Base-by-base conservation (phyloP, 371 early-diverging fungal species). In the Capillidium heterosporum region DNA sequence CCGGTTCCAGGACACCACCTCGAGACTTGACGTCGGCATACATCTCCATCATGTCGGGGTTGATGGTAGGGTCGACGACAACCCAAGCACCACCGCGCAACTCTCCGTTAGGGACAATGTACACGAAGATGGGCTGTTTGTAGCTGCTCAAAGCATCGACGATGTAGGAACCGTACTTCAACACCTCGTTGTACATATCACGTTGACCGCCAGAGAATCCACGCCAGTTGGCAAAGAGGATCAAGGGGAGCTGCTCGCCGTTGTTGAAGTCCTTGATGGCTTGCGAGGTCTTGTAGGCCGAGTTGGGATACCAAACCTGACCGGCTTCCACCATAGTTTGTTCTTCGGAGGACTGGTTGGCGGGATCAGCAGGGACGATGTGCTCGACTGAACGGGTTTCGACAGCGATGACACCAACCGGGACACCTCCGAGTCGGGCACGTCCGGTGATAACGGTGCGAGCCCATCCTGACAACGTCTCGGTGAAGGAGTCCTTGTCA, bases 141-240 rank as follows among this genome's bases (percentile, higher is more conserved):
- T 95, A 95, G 61, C 78, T 78, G 42, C 80, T 68, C 44, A 99
- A 79, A 24, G 94, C 95, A 73, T 95, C 94, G 55, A 99, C 96
- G 61, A 99, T 99, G 67, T 87, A 82, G 2, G 96, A 80, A 57
- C 99, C 99, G 65, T 85, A 95, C 71, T 98, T 95, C 57, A 99
- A 77, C 1, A 98, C 80, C 69, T 93, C 95, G 64, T 94, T 84
- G 78, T 82, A 94, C 96, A 99, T 96, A 70, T 98, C 98, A 63
- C 85, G 88, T 70, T 95, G 94, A 56, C 98, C 97, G 60, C 98
- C 98, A 43, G 87, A 87, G 83, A 99, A 99, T 56, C 99, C 99
- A 75, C 97, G 91, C 97, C 97, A 99, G 87, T 99, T 97, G 71
- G 97, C 98, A 77, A 99, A 91, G 71, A 99, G 87, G 67, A 99